phyloP scores from a whole-genome alignment of 345 rosid species.

The thale cress (Arabidopsis thaliana) region DNA sequence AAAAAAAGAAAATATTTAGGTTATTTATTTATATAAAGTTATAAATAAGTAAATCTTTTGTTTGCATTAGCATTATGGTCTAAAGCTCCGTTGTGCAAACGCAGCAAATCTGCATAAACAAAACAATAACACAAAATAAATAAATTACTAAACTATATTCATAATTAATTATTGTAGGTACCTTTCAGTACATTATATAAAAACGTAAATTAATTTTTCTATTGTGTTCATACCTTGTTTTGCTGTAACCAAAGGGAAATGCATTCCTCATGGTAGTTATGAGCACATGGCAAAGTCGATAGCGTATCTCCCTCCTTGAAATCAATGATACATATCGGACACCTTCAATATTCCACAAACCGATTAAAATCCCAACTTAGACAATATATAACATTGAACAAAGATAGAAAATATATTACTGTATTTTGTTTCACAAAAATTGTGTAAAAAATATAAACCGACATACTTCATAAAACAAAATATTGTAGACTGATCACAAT shows the following conservation, averaged over 20 bases:
- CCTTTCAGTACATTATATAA: neutral
- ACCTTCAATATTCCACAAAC: slow-evolving; percentile 4
- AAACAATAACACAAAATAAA: neutral
- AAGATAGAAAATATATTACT: neutral
- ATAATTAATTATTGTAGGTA: too few relatives aligned
- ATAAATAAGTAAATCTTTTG: too few relatives aligned
- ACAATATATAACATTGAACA: neutral
- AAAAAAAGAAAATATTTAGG: neutral
- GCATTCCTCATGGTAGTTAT: slow-evolving; percentile 5
- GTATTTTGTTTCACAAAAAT: neutral
- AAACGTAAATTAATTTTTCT: neutral
- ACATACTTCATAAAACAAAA: neutral
- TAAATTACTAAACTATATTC: neutral
- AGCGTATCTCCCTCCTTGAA: neutral
- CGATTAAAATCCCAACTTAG: neutral
- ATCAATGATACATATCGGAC: slow-evolving; percentile 16
- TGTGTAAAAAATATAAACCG: neutral
- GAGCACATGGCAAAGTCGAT: slow-evolving; percentile 27
- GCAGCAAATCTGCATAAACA: slow-evolving; percentile 21
- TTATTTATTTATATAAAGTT: too few relatives aligned
- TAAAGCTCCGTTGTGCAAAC: slow-evolving; percentile 26
- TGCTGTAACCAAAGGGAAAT: neutral
- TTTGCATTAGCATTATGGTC: neutral
- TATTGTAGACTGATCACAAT: neutral
- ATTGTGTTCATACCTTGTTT: slow-evolving; percentile 11